Evolutionary conservation across 371 early-diverging fungal genomes (phyloP).

Genomic region (Rhizopus sp.): DNA sequence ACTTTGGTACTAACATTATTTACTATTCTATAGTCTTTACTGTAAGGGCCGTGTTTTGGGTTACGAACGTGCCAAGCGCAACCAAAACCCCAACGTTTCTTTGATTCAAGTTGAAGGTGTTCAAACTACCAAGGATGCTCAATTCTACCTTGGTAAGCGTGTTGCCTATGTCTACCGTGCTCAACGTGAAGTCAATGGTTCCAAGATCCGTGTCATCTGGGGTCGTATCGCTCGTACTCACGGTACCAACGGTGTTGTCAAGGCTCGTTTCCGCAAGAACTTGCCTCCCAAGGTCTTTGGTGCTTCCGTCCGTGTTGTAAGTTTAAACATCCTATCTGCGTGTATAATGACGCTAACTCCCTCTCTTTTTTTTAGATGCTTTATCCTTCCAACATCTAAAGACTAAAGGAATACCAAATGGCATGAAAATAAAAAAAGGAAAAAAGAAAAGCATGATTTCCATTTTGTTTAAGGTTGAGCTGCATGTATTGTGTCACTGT

Average conservation of each 20-base stretch:
- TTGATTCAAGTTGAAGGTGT: conserved; percentile 91
- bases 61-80: conserved; percentile 86
- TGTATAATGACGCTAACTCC: background rate
- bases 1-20: background rate
- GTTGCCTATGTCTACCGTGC: conserved; percentile 79
- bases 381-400: conserved; percentile 91
- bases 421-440: conserved; percentile 7
- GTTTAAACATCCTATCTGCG: conserved; percentile 11
- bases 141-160: conserved; percentile 86
- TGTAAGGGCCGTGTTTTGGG: conserved; percentile 92
- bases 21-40: conserved; percentile 74
- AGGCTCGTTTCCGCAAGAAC: conserved; percentile 91
- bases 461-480: background rate
- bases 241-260: conserved; percentile 87
- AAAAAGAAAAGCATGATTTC: conserved; percentile 10
- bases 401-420: conserved; percentile 9
- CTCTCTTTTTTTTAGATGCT: conserved; percentile 67
- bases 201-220: conserved; percentile 93
- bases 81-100: conserved; percentile 82
- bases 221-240: conserved; percentile 90
- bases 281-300: conserved; percentile 90
- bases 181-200: conserved; percentile 84
- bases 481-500: conserved; percentile 2
- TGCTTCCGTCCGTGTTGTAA: conserved; percentile 83
- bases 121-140: conserved; percentile 75